A percentile compares a stretch with the other conserved stretches of the same genome.
These are phyloP conservation scores for Micractinium sp. DNA, from an alignment of 139 green algal genomes.

Conservation along the genomic window DNA sequence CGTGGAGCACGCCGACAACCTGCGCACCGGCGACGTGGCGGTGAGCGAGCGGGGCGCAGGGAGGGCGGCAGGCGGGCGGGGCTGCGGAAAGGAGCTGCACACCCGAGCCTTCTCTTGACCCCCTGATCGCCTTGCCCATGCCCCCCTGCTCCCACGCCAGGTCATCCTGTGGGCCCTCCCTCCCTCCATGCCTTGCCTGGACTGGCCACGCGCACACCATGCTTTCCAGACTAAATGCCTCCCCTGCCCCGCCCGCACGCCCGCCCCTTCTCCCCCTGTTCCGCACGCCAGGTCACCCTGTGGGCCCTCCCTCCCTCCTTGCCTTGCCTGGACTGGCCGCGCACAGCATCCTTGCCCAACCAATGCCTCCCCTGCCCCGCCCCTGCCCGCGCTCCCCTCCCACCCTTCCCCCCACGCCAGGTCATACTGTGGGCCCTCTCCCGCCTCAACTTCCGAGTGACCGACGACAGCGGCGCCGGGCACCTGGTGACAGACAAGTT, in stretches of 20 bases:
- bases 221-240: background rate
- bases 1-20: background rate
- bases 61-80: too few relatives aligned
- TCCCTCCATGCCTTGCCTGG: background rate
- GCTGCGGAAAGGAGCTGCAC: too few relatives aligned
- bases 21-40: slow-evolving; percentile 24
- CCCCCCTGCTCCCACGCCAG: too few relatives aligned
- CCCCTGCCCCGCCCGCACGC: background rate
- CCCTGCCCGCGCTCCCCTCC: background rate
- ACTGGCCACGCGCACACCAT: background rate
- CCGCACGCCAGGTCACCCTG: too few relatives aligned
- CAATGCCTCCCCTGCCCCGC: background rate
- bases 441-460: background rate
- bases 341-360: background rate
- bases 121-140: too few relatives aligned
- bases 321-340: background rate
- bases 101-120: too few relatives aligned
- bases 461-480: background rate
- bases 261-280: too few relatives aligned
- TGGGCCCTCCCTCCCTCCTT: background rate
- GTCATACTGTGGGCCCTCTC: slow-evolving; percentile 19
- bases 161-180: too few relatives aligned
- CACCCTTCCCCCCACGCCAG: background rate
- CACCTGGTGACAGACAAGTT: background rate
- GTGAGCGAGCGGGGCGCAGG: background rate